Evolutionary conservation across 208 protist species (phyloP).

Genomic region (Wallacemonas collosoma): DNA sequence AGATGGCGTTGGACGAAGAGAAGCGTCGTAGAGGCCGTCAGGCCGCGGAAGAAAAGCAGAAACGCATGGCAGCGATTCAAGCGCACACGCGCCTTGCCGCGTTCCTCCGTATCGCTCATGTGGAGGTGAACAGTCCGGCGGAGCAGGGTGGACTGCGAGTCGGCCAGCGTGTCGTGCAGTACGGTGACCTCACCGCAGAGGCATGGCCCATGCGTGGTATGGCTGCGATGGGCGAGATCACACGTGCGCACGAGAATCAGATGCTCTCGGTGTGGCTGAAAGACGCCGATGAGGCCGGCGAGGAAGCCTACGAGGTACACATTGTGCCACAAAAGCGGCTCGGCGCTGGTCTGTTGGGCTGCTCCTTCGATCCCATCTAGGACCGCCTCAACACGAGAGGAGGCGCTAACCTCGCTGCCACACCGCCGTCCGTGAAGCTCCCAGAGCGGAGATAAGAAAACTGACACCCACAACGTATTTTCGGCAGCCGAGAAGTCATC

Average conservation of each 20-base stretch:
- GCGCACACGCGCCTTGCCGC: constrained; percentile 26
- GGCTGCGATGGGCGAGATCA: constrained; percentile 40
- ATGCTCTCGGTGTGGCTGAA: constrained; percentile 71
- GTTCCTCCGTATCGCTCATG: constrained; percentile 50
- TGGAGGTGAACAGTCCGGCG: constrained; percentile 54
- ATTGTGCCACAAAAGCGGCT: constrained; percentile 70
- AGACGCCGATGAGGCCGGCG: constrained; percentile 24
- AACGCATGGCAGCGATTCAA: constrained; percentile 36
- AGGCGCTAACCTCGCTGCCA: too few species aligned
- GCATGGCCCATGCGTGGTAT: constrained; percentile 30
- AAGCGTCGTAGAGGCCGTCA: constrained; percentile 20
- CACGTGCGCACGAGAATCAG: constrained; percentile 40
- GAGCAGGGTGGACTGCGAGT: constrained; percentile 48
- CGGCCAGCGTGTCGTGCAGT: constrained; percentile 62
- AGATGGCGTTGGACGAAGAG: constrained; percentile 44
- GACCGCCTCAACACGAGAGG: too few species aligned
- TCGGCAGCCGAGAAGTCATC: too few species aligned
- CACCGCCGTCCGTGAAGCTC: too few species aligned
- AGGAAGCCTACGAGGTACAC: constrained; percentile 43
- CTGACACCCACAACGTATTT: too few species aligned
- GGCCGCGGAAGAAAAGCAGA: constrained; percentile 30
- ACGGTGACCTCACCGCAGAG: constrained; percentile 50
- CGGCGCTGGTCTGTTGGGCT: constrained; percentile 76
- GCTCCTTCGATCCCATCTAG: constrained; percentile 57
- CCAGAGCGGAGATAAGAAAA: too few species aligned